phyloP scores from a whole-genome alignment of 177 flowering plant species.

The Vitis hybrid region DNA sequence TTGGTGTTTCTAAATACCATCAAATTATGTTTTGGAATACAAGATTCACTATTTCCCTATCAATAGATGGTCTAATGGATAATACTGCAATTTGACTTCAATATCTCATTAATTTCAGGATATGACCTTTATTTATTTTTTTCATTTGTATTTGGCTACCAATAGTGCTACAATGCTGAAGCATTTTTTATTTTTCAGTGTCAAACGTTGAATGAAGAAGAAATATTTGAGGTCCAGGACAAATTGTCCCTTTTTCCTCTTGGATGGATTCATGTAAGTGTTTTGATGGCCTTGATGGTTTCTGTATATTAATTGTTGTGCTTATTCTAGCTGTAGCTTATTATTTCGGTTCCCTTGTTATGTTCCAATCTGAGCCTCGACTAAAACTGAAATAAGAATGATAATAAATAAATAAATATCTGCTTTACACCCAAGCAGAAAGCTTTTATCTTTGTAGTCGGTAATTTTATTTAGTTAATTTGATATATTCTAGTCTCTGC shows the following conservation, averaged over 20 bases:
- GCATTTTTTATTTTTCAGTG: constrained; percentile 50
- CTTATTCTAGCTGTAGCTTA: neutral
- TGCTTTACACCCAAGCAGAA: no score
- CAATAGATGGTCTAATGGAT: neutral
- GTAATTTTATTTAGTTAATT: no score
- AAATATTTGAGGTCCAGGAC: constrained; percentile 94
- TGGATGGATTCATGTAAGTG: constrained; percentile 99
- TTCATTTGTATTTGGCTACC: neutral
- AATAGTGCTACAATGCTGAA: neutral
- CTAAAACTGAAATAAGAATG: no score
- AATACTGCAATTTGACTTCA: neutral
- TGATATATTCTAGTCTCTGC: no score
- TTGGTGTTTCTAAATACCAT: neutral
- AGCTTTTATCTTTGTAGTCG: no score
- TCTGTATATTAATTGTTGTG: neutral
- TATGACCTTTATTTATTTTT: neutral
- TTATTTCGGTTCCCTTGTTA: neutral
- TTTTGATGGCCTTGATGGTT: constrained; percentile 4
- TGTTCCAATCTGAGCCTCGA: neutral
- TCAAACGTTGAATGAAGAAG: constrained; percentile 90
- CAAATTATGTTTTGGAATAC: neutral
- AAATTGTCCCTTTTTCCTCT: constrained; percentile 82
- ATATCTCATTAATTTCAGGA: neutral
- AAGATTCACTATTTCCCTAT: neutral
- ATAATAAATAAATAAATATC: no score